phyloP scores from a whole-genome alignment of 306 rosid species.

The Glycine tomentella region DNA sequence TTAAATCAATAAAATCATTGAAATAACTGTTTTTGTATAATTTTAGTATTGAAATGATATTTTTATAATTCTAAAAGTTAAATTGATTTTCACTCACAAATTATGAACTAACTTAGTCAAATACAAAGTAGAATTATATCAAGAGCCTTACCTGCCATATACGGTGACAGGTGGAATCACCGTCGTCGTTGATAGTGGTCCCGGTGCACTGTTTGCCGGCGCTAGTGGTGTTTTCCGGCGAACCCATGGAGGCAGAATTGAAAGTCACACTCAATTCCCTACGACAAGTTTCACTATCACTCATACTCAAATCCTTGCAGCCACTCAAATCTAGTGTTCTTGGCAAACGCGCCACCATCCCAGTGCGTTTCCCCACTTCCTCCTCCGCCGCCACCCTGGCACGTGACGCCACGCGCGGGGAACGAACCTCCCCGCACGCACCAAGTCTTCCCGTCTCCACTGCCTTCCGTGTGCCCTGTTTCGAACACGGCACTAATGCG shows the following conservation, averaged over 20 bases:
- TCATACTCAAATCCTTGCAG: background rate
- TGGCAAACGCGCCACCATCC: conserved; percentile 44
- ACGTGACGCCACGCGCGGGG: no score
- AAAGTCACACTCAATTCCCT: conserved; percentile 43
- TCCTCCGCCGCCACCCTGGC: background rate
- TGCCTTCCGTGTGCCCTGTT: background rate
- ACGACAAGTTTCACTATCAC: conserved; percentile 19
- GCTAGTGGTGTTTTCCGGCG: conserved; percentile 61
- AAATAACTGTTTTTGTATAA: background rate
- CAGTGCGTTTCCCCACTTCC: background rate
- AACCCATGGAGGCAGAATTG: conserved; percentile 50
- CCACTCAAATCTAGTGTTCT: conserved; percentile 40
- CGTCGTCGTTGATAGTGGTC: conserved; percentile 58
- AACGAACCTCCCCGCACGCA: background rate
- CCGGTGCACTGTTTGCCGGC: conserved; percentile 45
- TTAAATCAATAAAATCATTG: background rate
- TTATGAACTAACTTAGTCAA: background rate
- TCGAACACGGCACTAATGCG: conserved; percentile 68
- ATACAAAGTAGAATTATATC: background rate
- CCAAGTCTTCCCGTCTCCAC: background rate
- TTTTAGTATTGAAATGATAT: no score
- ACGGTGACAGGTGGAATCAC: conserved; percentile 69
- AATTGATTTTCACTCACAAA: background rate
- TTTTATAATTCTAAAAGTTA: background rate
- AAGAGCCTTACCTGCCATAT: conserved; percentile 57